phyloP scores from a whole-genome alignment of 306 rosid species.

The Dalbergia cultrata region DNA sequence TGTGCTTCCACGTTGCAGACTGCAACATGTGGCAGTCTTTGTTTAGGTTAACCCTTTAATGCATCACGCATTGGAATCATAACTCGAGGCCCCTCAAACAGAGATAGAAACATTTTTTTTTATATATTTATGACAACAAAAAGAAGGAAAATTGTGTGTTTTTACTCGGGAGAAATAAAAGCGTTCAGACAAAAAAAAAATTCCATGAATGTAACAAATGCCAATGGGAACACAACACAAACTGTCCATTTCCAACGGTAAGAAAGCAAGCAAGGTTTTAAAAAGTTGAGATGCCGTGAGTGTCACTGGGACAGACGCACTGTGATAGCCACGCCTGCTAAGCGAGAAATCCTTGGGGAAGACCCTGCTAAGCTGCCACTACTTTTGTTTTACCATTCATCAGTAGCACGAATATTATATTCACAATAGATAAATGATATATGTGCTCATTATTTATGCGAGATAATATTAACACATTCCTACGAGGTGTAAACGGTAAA shows the following conservation, averaged over 20 bases:
- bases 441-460: too few species aligned
- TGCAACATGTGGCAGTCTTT: constrained; percentile 32
- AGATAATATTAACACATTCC: too few species aligned
- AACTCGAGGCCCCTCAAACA: constrained; percentile 47
- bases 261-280: background rate
- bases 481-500: too few species aligned
- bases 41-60: constrained; percentile 39
- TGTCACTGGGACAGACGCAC: constrained; percentile 49
- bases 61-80: constrained; percentile 42
- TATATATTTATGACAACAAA: background rate
- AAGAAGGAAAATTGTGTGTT: background rate
- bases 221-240: background rate
- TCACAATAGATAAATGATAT: too few species aligned
- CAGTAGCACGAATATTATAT: constrained; percentile 25
- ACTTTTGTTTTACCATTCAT: constrained; percentile 34
- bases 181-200: constrained; percentile 38
- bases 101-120: background rate
- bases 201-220: background rate
- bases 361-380: constrained; percentile 16
- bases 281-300: constrained; percentile 12
- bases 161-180: background rate
- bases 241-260: constrained; percentile 28
- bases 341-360: background rate
- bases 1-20: constrained; percentile 13
- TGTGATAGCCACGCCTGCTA: constrained; percentile 51